Percentiles rank a stretch among this genome's conserved stretches.
These are phyloP conservation scores for Macrotyloma uniflorum DNA, from an alignment of 306 rosid genomes.

Conservation along the genomic window DNA sequence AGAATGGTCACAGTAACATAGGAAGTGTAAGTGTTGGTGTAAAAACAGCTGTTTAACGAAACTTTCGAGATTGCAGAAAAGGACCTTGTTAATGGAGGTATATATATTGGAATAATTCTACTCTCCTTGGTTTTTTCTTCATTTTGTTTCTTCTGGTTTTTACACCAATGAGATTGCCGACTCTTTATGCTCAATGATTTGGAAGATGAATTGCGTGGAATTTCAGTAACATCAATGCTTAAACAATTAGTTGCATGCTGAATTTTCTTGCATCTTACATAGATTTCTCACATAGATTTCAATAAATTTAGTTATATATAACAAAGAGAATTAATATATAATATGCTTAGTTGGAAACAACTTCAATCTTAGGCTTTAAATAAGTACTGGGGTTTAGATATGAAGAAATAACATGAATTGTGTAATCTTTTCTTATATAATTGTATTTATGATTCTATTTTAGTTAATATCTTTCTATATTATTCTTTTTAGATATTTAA, in stretches of 20 bases:
- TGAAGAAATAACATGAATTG: no score
- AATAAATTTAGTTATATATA: no score
- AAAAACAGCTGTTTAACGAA: constrained; percentile 13
- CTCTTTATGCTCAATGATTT: background rate
- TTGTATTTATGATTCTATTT: no score
- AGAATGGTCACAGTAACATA: background rate
- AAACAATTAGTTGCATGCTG: background rate
- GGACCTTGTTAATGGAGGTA: background rate
- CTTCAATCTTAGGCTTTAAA: background rate
- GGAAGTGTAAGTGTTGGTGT: background rate
- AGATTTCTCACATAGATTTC: no score
- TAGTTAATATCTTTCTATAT: no score
- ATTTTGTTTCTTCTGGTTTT: background rate
- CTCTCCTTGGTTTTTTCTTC: background rate
- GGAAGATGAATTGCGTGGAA: background rate
- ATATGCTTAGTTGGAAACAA: background rate
- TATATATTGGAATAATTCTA: background rate
- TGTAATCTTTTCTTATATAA: no score
- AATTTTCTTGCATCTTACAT: background rate
- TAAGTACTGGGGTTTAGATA: no score
- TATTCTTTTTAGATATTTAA: no score
- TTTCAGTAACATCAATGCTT: background rate
- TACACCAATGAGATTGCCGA: background rate
- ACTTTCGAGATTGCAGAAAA: background rate
- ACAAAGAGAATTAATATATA: background rate